Evolutionary conservation across 768 basidiomycete genomes (phyloP), one percentile per base, ranked within the genome.

Genomic region (Suillus ampliporus): DNA sequence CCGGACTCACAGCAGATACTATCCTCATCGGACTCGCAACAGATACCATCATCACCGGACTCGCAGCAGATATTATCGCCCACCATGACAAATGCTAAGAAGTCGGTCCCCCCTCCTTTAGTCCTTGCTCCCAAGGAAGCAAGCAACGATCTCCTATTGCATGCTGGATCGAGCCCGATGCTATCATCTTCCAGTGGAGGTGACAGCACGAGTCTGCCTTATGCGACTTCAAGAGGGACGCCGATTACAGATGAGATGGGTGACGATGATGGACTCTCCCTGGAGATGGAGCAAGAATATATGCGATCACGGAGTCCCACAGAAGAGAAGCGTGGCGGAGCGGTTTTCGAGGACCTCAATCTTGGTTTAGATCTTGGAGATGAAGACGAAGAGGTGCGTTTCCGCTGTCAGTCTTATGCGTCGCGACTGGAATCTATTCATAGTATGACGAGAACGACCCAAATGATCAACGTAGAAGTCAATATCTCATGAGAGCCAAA

Each of bases 381-480:
- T n/a, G 79, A 80, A 31, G 81, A 80, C 13, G 76, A 80, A 59
- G 79, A 81, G 52, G 77, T 78, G 56, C 73, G 73, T 76, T 73
- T 75, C 46, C 44, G 60, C 61, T 40, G 10, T 43, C 56, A 43
- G 17, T 61, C 34, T 14, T 54, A 40, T 56, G 50, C 26, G 35
- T 15, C 57, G 46, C 68, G 75, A 62, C 69, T 66, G 64, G 50
- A 53, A 44, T 59, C 37, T 57, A 31, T 23, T 53, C 38, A 8
- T 67, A 91, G 89, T 88, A 83, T 67, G 89, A 91, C 63, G 84
- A 86, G 50, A 79, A 86, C 66, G 91, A 92, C 68, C 88, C 89
- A 48, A 81, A 91, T 69, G 91, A 92, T 74, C 83, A 85, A 62
- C 83, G 91, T 46, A 84, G 83, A 69, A 93, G 91, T 72, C 92